Evolutionary conservation across 2,329 filamentous ascomycete genomes (phyloP).

Genomic region (Diaporthe sp.): DNA sequence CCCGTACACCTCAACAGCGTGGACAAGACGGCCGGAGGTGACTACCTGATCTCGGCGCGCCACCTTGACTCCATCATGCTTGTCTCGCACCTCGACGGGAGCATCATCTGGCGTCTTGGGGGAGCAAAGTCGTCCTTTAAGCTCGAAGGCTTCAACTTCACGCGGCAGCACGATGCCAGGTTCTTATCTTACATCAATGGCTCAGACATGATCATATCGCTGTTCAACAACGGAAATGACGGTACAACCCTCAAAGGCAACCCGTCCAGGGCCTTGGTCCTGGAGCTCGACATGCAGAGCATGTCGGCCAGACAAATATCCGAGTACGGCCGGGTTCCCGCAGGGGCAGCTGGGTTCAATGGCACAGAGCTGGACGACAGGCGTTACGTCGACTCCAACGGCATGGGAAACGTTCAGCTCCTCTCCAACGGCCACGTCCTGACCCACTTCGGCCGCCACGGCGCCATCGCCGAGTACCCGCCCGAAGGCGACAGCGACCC

Average conservation of each 20-base stretch:
- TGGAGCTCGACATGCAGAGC: slow-evolving; percentile 35
- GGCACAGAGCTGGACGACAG: background rate
- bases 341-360: slow-evolving; percentile 10
- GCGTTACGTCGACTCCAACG: slow-evolving; percentile 31
- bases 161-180: slow-evolving; percentile 61
- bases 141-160: slow-evolving; percentile 38
- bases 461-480: slow-evolving; percentile 58
- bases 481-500: slow-evolving; percentile 36
- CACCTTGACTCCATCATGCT: slow-evolving; percentile 58
- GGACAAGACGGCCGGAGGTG: slow-evolving; percentile 58
- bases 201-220: slow-evolving; percentile 41
- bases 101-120: slow-evolving; percentile 55
- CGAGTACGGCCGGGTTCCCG: slow-evolving; percentile 26
- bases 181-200: slow-evolving; percentile 57
- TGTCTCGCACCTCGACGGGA: slow-evolving; percentile 57
- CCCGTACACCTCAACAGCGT: slow-evolving; percentile 67
- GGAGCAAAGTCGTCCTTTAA: slow-evolving; percentile 31
- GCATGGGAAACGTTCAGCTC: slow-evolving; percentile 41
- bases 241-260: slow-evolving; percentile 34
- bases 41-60: slow-evolving; percentile 62
- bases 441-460: slow-evolving; percentile 60
- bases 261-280: slow-evolving; percentile 31
- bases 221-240: slow-evolving; percentile 60
- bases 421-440: slow-evolving; percentile 56
- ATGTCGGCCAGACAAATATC: slow-evolving; percentile 29